A percentile compares a stretch with the other conserved stretches of the same genome.
Evolutionary conservation across 1,284 basidiomycete species (phyloP).

Genomic region (Malassezia sympodialis): DNA sequence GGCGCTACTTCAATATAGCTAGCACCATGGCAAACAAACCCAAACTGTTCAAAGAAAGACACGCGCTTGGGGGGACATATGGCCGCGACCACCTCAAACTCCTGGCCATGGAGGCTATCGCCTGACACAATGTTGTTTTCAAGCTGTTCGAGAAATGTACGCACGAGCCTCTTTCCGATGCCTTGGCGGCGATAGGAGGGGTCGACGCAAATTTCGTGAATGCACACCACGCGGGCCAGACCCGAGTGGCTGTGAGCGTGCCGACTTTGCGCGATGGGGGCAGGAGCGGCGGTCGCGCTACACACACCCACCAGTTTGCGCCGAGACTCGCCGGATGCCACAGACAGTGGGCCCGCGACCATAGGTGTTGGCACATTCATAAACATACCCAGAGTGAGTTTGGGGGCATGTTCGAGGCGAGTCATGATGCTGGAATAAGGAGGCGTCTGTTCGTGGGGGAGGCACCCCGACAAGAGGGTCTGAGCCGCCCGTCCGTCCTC

Average conservation of each 20-base stretch:
- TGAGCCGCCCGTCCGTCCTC: slow-evolving; percentile 34
- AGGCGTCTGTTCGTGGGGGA: slow-evolving; percentile 33
- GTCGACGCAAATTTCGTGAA: slow-evolving; percentile 38
- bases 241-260: slow-evolving; percentile 29
- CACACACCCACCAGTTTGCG: slow-evolving; percentile 35
- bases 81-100: slow-evolving; percentile 38
- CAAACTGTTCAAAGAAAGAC: slow-evolving; percentile 32
- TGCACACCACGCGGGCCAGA: slow-evolving; percentile 40
- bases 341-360: slow-evolving; percentile 36
- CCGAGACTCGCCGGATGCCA: slow-evolving; percentile 19
- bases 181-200: slow-evolving; percentile 28
- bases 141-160: slow-evolving; percentile 28
- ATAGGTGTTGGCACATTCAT: slow-evolving; percentile 31
- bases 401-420: slow-evolving; percentile 34
- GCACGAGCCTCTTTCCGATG: slow-evolving; percentile 28
- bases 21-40: slow-evolving; percentile 31
- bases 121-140: slow-evolving; percentile 21
- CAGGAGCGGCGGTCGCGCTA: slow-evolving; percentile 37
- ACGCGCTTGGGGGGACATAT: slow-evolving; percentile 36
- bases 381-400: slow-evolving; percentile 41
- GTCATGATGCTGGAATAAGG: slow-evolving; percentile 28
- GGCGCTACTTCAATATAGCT: slow-evolving; percentile 36
- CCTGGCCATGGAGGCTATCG: slow-evolving; percentile 13
- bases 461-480: slow-evolving; percentile 25
- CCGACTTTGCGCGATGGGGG: slow-evolving; percentile 33